These are phyloP conservation scores for Metschnikowia noctiluminum DNA, from an alignment of 805 yeast species.

Conservation along the genomic window DNA sequence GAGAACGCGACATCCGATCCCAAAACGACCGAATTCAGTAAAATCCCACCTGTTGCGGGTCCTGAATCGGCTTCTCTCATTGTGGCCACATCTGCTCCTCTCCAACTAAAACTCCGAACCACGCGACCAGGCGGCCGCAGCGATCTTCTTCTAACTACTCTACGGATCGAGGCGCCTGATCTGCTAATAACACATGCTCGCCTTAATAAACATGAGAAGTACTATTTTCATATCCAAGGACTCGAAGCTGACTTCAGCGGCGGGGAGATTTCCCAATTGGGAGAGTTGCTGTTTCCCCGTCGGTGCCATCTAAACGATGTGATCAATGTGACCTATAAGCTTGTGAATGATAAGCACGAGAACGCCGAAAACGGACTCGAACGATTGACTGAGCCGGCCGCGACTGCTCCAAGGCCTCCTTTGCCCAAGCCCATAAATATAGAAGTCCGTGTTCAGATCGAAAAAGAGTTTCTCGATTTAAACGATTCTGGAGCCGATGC, in stretches of 20 bases:
- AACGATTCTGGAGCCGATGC: background rate
- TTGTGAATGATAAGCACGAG: constrained; percentile 24
- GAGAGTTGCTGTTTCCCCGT: constrained; percentile 9
- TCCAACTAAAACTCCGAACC: constrained; percentile 46
- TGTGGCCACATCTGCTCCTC: constrained; percentile 34
- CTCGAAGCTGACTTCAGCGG: constrained; percentile 25
- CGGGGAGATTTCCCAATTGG: constrained; percentile 25
- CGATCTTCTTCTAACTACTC: constrained; percentile 43
- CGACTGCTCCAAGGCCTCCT: background rate
- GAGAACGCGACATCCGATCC: background rate
- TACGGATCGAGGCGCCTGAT: constrained; percentile 47
- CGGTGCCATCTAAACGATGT: constrained; percentile 11
- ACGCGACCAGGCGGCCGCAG: constrained; percentile 48
- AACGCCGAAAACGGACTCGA: background rate
- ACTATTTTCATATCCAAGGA: constrained; percentile 22
- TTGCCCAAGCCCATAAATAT: constrained; percentile 17
- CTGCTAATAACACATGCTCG: constrained; percentile 21
- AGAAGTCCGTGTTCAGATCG: constrained; percentile 26
- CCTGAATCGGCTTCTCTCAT: background rate
- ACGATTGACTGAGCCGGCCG: background rate
- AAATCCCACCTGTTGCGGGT: background rate
- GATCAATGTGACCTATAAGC: constrained; percentile 10
- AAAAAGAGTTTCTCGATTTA: constrained; percentile 9
- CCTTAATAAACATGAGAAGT: constrained; percentile 6
- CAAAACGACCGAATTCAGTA: background rate